A percentile compares a stretch with the other conserved stretches of the same genome.
Evolutionary conservation across 2,329 filamentous ascomycete species (phyloP).

Genomic region (Keithomyces neogunnii): DNA sequence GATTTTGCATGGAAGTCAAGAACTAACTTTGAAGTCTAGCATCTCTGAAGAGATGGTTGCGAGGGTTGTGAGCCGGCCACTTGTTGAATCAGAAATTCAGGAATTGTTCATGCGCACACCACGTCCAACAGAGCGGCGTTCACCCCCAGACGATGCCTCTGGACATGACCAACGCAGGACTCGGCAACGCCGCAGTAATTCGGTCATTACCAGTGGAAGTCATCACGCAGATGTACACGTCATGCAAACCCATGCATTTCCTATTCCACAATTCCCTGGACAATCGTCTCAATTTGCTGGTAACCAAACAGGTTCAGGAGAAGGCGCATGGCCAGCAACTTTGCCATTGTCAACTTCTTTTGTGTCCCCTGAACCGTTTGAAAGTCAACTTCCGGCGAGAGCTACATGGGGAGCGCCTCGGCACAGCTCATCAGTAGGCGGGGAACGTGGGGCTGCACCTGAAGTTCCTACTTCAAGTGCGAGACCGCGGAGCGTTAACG

Average conservation of each 20-base stretch:
- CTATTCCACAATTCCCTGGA: neutral
- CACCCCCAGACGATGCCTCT: constrained; percentile 17
- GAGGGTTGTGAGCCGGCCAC: constrained; percentile 9
- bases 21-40: neutral
- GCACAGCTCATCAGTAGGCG: neutral
- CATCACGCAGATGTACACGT: neutral
- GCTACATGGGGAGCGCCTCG: neutral
- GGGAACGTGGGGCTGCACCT: neutral
- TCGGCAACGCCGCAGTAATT: constrained; percentile 16
- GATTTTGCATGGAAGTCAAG: neutral
- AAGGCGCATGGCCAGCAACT: neutral
- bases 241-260: neutral
- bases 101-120: constrained; percentile 10
- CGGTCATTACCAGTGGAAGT: neutral
- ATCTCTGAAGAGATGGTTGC: constrained; percentile 14
- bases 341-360: neutral
- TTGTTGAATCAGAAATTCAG: constrained; percentile 10
- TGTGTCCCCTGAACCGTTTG: neutral
- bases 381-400: neutral
- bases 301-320: neutral
- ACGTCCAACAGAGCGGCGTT: constrained; percentile 14
- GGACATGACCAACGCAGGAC: constrained; percentile 20
- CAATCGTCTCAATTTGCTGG: neutral
- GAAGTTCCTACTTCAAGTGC: neutral
- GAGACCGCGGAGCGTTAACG: neutral